Conservation (phyloP, 1,284 basidiomycete species). For the Sporisorium sorghi region DNA sequence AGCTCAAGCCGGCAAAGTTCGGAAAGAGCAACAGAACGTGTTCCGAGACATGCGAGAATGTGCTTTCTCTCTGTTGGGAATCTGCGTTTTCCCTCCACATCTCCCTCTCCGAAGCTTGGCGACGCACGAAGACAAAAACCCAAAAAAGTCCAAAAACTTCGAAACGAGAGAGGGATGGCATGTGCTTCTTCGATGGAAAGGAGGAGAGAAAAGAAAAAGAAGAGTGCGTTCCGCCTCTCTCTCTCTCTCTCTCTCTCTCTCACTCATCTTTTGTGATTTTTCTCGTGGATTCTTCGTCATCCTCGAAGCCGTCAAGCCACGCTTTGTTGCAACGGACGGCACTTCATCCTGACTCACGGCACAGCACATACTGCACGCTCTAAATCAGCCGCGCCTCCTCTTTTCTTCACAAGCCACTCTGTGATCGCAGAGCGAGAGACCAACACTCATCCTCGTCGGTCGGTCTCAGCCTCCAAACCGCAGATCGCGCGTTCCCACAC, state of each 20-base stretch:
- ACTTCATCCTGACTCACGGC: conserved; percentile 6
- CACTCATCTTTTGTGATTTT: conserved; percentile 2
- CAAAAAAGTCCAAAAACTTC: no score
- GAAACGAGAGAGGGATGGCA: not conserved
- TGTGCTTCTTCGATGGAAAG: not conserved
- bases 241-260: no score
- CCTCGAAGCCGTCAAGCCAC: not conserved
- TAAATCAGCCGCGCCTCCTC: not conserved
- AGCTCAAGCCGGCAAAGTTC: conserved; percentile 6
- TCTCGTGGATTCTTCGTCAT: conserved; percentile 3
- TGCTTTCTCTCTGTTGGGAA: not conserved
- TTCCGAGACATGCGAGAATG: not conserved
- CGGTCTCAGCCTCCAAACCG: conserved; percentile 8
- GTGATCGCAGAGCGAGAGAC: conserved; percentile 12
- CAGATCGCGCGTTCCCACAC: not conserved
- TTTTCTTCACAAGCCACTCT: not conserved
- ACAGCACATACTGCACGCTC: not conserved
- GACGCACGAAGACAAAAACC: not conserved
- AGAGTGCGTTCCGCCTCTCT: no score
- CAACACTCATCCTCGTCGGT: conserved; percentile 17
- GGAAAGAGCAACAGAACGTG: not conserved
- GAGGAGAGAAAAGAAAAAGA: not conserved
- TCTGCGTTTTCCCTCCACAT: conserved; percentile 7
- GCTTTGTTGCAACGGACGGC: not conserved
- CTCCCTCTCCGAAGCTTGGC: not conserved